Evolutionary conservation across 2,329 filamentous ascomycete genomes (phyloP).

Genomic region (Penicillium sp.): DNA sequence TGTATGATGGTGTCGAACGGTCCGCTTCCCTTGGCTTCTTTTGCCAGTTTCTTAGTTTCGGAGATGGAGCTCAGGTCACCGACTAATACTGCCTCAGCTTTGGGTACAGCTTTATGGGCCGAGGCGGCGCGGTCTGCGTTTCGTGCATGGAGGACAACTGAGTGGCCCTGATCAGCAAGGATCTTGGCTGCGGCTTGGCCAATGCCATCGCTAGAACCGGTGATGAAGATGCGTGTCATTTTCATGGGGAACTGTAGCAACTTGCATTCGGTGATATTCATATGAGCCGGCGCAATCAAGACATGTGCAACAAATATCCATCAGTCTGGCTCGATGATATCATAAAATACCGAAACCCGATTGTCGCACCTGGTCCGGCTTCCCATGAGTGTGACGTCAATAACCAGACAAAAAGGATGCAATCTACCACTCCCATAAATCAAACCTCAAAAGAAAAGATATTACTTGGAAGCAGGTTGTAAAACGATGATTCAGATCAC

Average conservation of each 20-base stretch:
- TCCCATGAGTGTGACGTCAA: background rate
- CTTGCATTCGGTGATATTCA: background rate
- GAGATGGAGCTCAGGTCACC: conserved; percentile 55
- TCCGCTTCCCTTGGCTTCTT: conserved; percentile 50
- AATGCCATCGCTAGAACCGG: conserved; percentile 60
- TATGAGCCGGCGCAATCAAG: background rate
- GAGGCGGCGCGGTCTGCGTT: conserved; percentile 55
- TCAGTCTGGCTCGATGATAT: background rate
- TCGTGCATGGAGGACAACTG: conserved; percentile 58
- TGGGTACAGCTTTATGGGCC: conserved; percentile 50
- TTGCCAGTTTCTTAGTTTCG: conserved; percentile 54
- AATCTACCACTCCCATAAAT: background rate
- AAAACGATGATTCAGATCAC: background rate
- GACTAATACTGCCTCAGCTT: conserved; percentile 52
- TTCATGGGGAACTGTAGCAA: background rate
- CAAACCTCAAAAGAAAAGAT: background rate
- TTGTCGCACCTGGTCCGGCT: background rate
- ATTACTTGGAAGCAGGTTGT: background rate
- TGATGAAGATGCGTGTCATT: conserved; percentile 48
- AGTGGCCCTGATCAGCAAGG: conserved; percentile 54
- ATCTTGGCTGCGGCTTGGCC: conserved; percentile 53
- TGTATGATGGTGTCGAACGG: conserved; percentile 59
- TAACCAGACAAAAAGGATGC: background rate
- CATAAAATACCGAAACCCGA: background rate
- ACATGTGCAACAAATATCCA: background rate